phyloP scores from a whole-genome alignment of 345 rosid species.

The Mercurialis annua region DNA sequence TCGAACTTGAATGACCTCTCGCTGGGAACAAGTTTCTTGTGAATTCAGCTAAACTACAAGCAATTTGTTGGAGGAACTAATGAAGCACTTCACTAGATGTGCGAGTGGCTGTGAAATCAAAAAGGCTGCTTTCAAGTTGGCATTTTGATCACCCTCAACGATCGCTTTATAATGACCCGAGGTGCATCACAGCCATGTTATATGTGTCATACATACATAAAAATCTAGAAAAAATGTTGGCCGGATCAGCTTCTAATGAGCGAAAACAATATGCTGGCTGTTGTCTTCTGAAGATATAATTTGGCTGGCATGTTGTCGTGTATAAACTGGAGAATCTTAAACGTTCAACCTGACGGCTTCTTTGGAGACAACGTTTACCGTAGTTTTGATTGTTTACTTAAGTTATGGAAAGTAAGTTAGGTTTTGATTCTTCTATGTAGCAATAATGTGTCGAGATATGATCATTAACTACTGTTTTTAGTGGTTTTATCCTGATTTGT shows the following conservation, averaged over 20 bases:
- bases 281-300: neutral
- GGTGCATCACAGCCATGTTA: neutral
- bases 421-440: neutral
- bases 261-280: neutral
- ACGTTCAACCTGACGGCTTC: neutral
- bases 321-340: neutral
- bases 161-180: neutral
- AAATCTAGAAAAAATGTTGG: neutral
- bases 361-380: neutral
- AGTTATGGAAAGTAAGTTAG: neutral
- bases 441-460: neutral
- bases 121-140: neutral
- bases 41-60: conserved; percentile 23
- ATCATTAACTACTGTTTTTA: no score
- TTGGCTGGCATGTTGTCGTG: neutral
- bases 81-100: neutral
- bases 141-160: neutral
- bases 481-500: no score
- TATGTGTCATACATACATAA: neutral
- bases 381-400: neutral
- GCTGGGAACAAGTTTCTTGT: conserved; percentile 85
- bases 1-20: conserved; percentile 75
- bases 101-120: neutral
- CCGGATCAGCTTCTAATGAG: neutral
- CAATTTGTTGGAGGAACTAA: neutral